A percentile compares a stretch with the other conserved stretches of the same genome.
Evolutionary conservation across 2,329 filamentous ascomycete genomes (phyloP).

Genomic region (Paramyrothecium roridum): DNA sequence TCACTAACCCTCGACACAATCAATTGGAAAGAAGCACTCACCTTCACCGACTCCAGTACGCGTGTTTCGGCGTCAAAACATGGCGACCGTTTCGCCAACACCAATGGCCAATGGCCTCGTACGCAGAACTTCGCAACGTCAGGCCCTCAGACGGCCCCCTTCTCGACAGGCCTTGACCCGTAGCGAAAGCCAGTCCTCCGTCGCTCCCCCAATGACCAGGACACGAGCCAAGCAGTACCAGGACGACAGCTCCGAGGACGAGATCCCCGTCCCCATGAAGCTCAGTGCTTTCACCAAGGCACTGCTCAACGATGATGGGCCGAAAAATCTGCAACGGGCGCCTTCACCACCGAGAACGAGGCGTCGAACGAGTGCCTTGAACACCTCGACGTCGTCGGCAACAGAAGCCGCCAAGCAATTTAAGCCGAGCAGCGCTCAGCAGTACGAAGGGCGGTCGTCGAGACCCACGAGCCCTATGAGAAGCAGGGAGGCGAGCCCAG

Average conservation of each 20-base stretch:
- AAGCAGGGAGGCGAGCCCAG: constrained; percentile 49
- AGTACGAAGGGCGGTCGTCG: constrained; percentile 31
- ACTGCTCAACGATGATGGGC: constrained; percentile 64
- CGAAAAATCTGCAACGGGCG: constrained; percentile 36
- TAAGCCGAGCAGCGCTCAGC: constrained; percentile 45
- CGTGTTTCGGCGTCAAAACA: constrained; percentile 23
- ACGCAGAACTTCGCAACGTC: constrained; percentile 54
- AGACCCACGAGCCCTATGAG: constrained; percentile 40
- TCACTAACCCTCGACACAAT: constrained; percentile 9
- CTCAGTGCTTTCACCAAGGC: constrained; percentile 91
- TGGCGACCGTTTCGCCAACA: constrained; percentile 55
- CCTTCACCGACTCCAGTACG: constrained; percentile 13
- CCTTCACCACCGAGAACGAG: constrained; percentile 46
- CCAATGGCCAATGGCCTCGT: constrained; percentile 48
- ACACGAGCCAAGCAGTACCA: constrained; percentile 41
- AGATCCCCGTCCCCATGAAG: constrained; percentile 87
- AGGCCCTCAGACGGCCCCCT: constrained; percentile 47
- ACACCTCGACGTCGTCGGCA: constrained; percentile 35
- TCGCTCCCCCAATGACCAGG: constrained; percentile 27
- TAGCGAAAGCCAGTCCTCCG: constrained; percentile 40
- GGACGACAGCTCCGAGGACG: constrained; percentile 91
- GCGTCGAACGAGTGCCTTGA: constrained; percentile 45
- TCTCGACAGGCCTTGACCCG: constrained; percentile 43
- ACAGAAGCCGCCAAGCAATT: constrained; percentile 42
- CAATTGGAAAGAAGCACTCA: background rate